Evolutionary conservation across 352 stramenopile genomes (phyloP), one percentile per base, ranked within the genome.

Genomic region (Phytopythium delawarense): DNA sequence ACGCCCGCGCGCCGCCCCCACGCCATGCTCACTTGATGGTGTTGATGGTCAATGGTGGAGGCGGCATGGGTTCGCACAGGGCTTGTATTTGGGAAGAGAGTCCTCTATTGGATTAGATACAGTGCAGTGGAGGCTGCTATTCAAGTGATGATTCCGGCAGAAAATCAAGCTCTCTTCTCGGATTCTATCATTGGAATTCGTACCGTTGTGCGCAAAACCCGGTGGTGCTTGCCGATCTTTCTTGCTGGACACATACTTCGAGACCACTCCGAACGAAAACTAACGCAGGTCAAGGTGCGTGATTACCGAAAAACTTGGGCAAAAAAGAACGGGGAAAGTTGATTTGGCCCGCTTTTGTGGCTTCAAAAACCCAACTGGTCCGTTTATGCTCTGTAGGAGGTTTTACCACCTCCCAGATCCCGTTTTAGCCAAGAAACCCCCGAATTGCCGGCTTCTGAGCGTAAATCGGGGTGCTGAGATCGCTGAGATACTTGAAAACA

Each of bases 1-100:
- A 92, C 83, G 37, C 83, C 83, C 35, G 71, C 64, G 25, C 81
- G 81, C 65, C 71, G 79, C 20, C 85, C 83, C 85, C 85, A 94
- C 46, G 80, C 85, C 85, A 94, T 94, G 56, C 45, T 30, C 20
- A 3, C 28, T 32, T 32, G 28, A 32, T 32, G 25, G 25, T 2
- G 20, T 23, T 16, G 25, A 28, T 49, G 20, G n/a, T 49, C 39
- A 20, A 21, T 51, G 45, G 45, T 32, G n/a, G 45, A 0, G 44
- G 8, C 5, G 44, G 42, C 11, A 25, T 48, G 42, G 42, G 42
- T 49, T 49, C 40, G 40, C 40, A 1, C 1, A n/a, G 42, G 42
- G 42, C 39, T 45, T 45, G 13, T 45, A 45, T 45, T 45, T 3
- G 28, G 28, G 5, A 16, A 13, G 35, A 40, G 35, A 16, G 35